Percentiles rank a stretch among this genome's conserved stretches.
These are phyloP conservation scores for Mycena pura DNA, from an alignment of 768 basidiomycete genomes.

Conservation along the genomic window DNA sequence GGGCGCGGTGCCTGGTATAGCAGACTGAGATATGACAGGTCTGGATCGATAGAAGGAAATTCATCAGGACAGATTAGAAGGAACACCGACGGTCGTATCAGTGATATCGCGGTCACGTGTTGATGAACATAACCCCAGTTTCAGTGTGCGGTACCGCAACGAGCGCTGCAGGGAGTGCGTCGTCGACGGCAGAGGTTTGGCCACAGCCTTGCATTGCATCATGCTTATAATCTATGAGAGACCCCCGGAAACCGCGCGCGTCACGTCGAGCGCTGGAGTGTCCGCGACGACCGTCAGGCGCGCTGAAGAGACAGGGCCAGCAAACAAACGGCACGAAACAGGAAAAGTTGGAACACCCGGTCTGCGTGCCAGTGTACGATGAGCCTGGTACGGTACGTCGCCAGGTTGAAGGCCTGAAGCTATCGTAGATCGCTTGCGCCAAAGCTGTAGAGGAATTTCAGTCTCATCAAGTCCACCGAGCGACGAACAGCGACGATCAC, in stretches of 20 bases:
- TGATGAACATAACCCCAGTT: not conserved
- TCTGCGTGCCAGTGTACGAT: not conserved
- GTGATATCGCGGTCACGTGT: not conserved
- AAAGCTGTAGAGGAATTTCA: too few species aligned
- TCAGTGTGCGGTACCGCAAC: not conserved
- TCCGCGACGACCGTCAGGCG: too few species aligned
- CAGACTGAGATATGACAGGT: too few species aligned
- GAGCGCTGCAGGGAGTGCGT: slow-evolving; percentile 1
- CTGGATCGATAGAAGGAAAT: too few species aligned
- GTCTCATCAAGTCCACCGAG: too few species aligned
- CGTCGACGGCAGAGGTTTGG: slow-evolving; percentile 20
- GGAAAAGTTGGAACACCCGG: slow-evolving; percentile 18
- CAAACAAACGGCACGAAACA: slow-evolving; percentile 24
- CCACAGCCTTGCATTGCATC: slow-evolving; percentile 27
- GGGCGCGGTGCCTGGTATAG: too few species aligned
- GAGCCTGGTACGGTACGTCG: slow-evolving; percentile 21
- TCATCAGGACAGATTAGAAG: too few species aligned
- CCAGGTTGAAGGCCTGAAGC: slow-evolving; percentile 24
- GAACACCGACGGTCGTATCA: not conserved
- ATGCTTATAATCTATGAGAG: not conserved
- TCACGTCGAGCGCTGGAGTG: slow-evolving; percentile 10
- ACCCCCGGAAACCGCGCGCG: slow-evolving; percentile 2
- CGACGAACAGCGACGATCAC: too few species aligned
- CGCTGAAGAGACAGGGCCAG: too few species aligned
- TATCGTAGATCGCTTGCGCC: slow-evolving; percentile 26